Conservation (phyloP, 345 rosid species). For the Lepidium africanum region DNA sequence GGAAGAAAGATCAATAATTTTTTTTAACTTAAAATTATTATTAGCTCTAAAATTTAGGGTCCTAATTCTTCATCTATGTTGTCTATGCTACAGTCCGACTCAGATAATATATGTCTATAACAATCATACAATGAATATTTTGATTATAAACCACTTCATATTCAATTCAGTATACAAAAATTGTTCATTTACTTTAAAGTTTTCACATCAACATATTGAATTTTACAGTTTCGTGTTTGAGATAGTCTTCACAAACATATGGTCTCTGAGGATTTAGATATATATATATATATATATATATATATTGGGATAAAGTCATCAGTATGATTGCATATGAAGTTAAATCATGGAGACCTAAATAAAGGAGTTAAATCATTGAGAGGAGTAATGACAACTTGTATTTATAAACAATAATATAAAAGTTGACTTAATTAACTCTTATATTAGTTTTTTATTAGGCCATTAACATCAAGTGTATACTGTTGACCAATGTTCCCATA, state of each 20-base stretch:
- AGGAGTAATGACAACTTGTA: not conserved
- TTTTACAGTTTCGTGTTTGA: too few species aligned
- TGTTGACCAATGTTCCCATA: not conserved
- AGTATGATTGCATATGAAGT: conserved; percentile 4
- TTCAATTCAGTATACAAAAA: not conserved
- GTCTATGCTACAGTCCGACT: too few species aligned
- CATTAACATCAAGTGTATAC: conserved; percentile 4
- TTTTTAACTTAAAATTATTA: too few species aligned
- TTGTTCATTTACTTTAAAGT: not conserved
- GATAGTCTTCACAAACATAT: too few species aligned
- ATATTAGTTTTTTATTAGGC: not conserved
- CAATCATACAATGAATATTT: not conserved
- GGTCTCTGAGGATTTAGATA: too few species aligned
- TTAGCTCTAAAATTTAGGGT: too few species aligned
- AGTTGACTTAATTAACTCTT: not conserved
- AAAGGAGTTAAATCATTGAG: not conserved
- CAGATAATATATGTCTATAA: too few species aligned
- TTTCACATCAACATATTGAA: too few species aligned
- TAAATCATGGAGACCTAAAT: not conserved
- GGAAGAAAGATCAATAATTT: too few species aligned
- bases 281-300: not conserved
- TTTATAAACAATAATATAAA: not conserved
- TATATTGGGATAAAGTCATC: not conserved
- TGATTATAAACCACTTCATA: not conserved
- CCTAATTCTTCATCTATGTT: too few species aligned